Evolutionary conservation across 2,329 filamentous ascomycete genomes (phyloP), one percentile per base, ranked within the genome.

Genomic region (Verticillium albo-atrum): DNA sequence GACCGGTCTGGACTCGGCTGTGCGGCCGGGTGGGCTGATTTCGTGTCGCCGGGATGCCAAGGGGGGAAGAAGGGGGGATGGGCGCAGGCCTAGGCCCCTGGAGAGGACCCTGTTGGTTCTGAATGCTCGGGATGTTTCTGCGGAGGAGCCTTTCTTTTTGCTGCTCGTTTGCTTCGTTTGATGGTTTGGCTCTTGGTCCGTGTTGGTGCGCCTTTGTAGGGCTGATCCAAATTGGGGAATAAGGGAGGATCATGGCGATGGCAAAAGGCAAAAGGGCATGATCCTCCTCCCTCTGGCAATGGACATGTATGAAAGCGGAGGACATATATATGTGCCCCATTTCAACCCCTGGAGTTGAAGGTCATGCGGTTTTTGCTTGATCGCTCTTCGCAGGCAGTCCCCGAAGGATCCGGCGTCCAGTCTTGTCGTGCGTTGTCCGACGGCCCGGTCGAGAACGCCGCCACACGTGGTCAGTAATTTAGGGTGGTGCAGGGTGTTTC

Each of bases 1-100:
- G 55, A 57, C 55, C 28, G 55, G 37, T 57, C 55, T 57, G 55
- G 55, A 57, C 55, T 42, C 55, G 42, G 55, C 55, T 57, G 55
- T 57, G 55, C 55, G 42, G 37, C 55, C 35, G 37, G 27, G 37
- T 57, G 37, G 55, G 42, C 54, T 56, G 54, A 56, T 50, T 25
- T 50, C 20, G 42, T 23, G 42, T 50, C 42, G 42, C 42, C 42
- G 51, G 51, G 20, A 27, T 51, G 47, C 47, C 47, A 51, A 51
- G n/a, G 20, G 20, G 47, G 20, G 17, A 6, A 14, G 35, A 6
- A 51, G 25, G n/a, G 20, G 20, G 47, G 20, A 7, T 42, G 35
- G 35, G 23, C 47, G 34, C 34, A 15, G 42, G 42, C 42, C 42
- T 23, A 50, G 42, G 9, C 20, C 42, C 42, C 20, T 50, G 42